Base-by-base conservation (phyloP, 257 asterid species). In the Capsicum rhomboideum region DNA sequence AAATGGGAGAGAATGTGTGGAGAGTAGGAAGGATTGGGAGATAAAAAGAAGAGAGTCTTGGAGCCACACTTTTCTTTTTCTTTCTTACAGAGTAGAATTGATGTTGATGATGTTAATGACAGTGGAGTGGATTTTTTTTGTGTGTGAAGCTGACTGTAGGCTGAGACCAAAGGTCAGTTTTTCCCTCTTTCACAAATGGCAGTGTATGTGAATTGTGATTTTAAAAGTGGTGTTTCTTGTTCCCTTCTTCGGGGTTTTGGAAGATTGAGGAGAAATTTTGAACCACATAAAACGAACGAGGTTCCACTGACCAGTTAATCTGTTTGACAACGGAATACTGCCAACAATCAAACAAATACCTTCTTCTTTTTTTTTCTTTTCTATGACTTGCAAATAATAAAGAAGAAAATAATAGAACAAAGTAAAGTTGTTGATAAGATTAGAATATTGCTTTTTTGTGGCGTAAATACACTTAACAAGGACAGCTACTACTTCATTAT, bases 1-100 rank as follows among this genome's bases (percentile, higher is more conserved):
- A n/a, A 79, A 26, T 20, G 10, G 29, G 21, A 79, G 58, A 21
- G 85, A 89, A 80, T 72, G 85, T 89, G 89, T 82, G 89, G 88
- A 61, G 82, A 56, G 64, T 53, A 82, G 82, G 55, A 53, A 77
- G 82, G 85, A 83, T 85, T 31, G 69, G 71, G 37, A 58, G 82
- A 84, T 84, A 85, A 86, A 87, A 84, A 23, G 79, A 52, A 37
- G 71, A 82, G 86, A 82, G 52, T 78, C 40, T 82, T 61, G 84
- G 78, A 86, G 82, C 85, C 87, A 49, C 87, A 61, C 82, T 55
- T 40, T 34, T 58, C 31, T 26, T 78, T 29, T 37, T 42, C 16
- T 13, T n/a, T 64, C 54, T 42, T 29, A 0, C 59, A 26, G 79
- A 23, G 20, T 16, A 8, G 58, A 52, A 10, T 67, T 18, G 58